Evolutionary conservation across 331 rosid species (phyloP).

Genomic region (Malus hybrid): DNA sequence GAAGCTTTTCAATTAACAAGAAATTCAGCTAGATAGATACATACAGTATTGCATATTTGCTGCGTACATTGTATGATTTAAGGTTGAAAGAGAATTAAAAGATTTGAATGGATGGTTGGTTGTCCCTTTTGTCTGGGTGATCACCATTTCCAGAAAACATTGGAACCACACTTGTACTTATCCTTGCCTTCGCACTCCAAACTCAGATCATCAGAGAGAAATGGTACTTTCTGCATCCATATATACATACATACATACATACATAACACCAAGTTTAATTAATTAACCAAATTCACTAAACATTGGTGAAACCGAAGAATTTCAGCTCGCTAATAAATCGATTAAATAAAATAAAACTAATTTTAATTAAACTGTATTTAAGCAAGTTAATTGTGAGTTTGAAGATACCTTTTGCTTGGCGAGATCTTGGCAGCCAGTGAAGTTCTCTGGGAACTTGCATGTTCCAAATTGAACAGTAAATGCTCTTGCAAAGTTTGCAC

Average conservation of each 20-base stretch:
- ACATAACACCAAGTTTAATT: background rate
- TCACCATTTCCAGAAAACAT: constrained; percentile 99
- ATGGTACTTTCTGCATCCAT: constrained; percentile 85
- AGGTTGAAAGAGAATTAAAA: background rate
- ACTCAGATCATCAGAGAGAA: constrained; percentile 67
- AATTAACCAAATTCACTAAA: too few relatives aligned
- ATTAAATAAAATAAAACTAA: too few relatives aligned
- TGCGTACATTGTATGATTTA: background rate
- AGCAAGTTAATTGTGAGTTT: background rate
- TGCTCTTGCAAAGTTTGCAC: constrained; percentile 95
- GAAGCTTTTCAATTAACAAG: background rate
- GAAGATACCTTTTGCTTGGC: constrained; percentile 75
- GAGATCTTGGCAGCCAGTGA: constrained; percentile 99
- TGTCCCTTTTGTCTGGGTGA: background rate
- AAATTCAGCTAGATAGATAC: background rate
- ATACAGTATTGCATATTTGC: background rate
- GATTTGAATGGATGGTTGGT: background rate
- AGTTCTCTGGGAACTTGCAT: constrained; percentile 99
- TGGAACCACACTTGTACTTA: constrained; percentile 96
- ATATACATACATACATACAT: too few relatives aligned
- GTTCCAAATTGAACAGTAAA: constrained; percentile 86
- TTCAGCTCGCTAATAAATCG: too few relatives aligned
- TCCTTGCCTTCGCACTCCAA: constrained; percentile 94
- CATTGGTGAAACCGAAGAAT: too few relatives aligned
- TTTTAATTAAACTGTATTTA: background rate